Conservation (phyloP, 306 rosid species). For the Sphenostylis stenocarpa region DNA sequence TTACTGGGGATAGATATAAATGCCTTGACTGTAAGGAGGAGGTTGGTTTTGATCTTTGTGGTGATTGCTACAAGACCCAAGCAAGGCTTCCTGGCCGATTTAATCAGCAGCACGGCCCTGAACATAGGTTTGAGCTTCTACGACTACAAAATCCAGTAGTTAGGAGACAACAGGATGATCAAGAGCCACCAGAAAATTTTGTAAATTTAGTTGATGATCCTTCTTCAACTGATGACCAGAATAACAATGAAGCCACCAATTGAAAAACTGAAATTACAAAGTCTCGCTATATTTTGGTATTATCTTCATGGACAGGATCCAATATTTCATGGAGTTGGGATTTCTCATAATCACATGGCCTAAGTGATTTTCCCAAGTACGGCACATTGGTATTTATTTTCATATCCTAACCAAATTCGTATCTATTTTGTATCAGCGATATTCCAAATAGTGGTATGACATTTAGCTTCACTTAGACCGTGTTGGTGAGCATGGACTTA, state of each 20-base stretch:
- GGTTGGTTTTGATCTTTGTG: slow-evolving; percentile 81
- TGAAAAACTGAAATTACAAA: slow-evolving; percentile 23
- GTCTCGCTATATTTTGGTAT: slow-evolving; percentile 7
- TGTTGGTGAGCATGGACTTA: too few relatives aligned
- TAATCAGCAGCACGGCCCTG: slow-evolving; percentile 88
- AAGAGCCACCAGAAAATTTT: slow-evolving; percentile 30
- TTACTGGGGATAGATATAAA: slow-evolving; percentile 72
- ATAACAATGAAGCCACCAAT: slow-evolving; percentile 33
- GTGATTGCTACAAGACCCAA: slow-evolving; percentile 58
- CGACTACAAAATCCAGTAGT: not conserved
- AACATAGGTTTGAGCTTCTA: slow-evolving; percentile 57
- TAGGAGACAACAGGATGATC: too few relatives aligned
- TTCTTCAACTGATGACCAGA: not conserved
- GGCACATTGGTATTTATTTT: slow-evolving; percentile 25
- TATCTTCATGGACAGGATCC: slow-evolving; percentile 5
- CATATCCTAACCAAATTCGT: not conserved
- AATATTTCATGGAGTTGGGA: slow-evolving; percentile 8
- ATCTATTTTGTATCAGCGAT: not conserved
- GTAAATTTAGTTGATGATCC: slow-evolving; percentile 31
- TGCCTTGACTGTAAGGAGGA: slow-evolving; percentile 69
- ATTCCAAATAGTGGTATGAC: not conserved
- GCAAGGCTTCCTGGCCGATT: slow-evolving; percentile 90
- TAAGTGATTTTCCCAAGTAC: not conserved
- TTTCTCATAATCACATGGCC: slow-evolving; percentile 16
- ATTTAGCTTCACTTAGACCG: not conserved